These are phyloP conservation scores for Gaeumannomyces tritici DNA, from an alignment of 2,329 filamentous ascomycete genomes.

Conservation along the genomic window DNA sequence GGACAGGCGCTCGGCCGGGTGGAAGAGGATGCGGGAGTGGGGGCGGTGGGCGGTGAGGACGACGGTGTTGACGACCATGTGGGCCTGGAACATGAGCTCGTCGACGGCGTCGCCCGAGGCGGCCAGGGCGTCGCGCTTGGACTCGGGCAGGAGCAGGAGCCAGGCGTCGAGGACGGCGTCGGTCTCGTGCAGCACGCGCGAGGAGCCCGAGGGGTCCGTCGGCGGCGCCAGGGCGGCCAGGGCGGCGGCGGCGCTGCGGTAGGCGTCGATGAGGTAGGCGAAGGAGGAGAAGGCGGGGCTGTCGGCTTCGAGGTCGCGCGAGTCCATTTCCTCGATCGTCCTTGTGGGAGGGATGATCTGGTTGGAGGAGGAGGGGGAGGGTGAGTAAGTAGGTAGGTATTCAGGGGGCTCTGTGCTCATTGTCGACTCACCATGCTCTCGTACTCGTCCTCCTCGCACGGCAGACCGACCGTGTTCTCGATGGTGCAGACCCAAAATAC, in stretches of 20 bases:
- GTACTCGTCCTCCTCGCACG: conserved; percentile 54
- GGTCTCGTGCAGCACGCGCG: conserved; percentile 19
- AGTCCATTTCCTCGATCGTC: conserved; percentile 51
- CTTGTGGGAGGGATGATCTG: conserved; percentile 29
- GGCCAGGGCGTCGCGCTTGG: conserved; percentile 12
- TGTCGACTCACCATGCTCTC: conserved; percentile 26
- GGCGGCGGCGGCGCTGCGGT: conserved; percentile 25
- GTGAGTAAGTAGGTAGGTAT: no score
- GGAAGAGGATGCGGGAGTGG: conserved; percentile 27
- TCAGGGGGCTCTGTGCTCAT: no score
- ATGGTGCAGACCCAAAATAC: conserved; percentile 25
- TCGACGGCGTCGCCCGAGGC: conserved; percentile 11
- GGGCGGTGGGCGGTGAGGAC: conserved; percentile 24
- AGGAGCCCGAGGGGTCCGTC: conserved; percentile 14
- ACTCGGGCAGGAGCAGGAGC: conserved; percentile 24
- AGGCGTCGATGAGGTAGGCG: conserved; percentile 56
- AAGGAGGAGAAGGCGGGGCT: conserved; percentile 52
- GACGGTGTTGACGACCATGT: conserved; percentile 16
- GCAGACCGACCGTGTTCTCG: conserved; percentile 46
- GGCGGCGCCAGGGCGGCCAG: conserved; percentile 16
- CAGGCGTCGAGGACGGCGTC: conserved; percentile 28
- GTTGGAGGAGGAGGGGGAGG: no score
- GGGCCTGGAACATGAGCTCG: conserved; percentile 20
- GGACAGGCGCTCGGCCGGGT: conserved; percentile 25
- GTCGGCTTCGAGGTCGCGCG: conserved; percentile 47